Evolutionary conservation across 257 asterid species (phyloP), one percentile per base, ranked within the genome.

Genomic region (Ilex asprella): DNA sequence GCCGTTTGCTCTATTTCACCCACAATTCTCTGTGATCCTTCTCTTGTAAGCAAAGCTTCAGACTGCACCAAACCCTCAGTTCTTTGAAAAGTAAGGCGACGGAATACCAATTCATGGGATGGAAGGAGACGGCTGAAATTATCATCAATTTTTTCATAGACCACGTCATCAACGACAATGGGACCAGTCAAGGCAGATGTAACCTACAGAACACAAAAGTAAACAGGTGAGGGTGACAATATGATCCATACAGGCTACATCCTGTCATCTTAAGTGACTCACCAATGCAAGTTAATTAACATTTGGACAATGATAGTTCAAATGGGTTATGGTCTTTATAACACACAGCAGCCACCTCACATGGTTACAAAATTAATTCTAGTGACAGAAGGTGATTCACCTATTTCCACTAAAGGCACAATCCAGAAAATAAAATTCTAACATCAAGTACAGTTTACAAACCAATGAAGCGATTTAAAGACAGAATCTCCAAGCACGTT

Each of bases 41-140:
- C 78, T 62, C 58, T 71, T 62, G 74, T 67, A 60, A 92, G 72
- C 67, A 92, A 81, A 72, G 92, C 96, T 78, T 93, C 99, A 52
- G 97, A 93, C 77, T 93, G 99, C 76, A 93, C 89, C 82, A 93
- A 68, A 69, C 77, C 73, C 72, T 81, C 84, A 12, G 80, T 61
- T 77, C 97, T 87, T 73, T 78, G 80, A 52, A 93, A 89, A 52
- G 77, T 82, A 63, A 93, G 94, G 62, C 97, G 96, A 29, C 99
- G 96, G 71, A 84, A 87, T 47, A 60, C 74, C 67, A 73, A 73
- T 55, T 82, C 87, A 64, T 73, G 64, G 31, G 81, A 78, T 60
- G 81, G 78, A 78, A 75, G 76, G 35, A 66, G 75, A 21, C 61
- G 54, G 53, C 75, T 74, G 60, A 84, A 78, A 67, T 73, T 71